Percentiles rank a stretch among this genome's conserved stretches.
Conservation (phyloP, 768 basidiomycete genomes). For the Tephrocybe sp. region DNA sequence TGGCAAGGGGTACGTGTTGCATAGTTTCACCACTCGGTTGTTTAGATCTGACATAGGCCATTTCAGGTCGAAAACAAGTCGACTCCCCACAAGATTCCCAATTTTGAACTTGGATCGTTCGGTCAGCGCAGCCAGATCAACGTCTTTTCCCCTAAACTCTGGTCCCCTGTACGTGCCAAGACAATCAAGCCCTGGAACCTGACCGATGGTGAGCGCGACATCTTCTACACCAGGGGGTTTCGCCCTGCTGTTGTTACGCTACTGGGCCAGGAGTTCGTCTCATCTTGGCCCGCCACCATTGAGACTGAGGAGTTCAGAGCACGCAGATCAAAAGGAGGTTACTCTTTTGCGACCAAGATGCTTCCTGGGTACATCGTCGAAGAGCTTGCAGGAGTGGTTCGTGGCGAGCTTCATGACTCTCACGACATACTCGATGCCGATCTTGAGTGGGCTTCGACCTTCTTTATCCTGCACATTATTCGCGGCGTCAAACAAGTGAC, state of each 20-base stretch:
- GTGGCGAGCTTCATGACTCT: constrained; percentile 5
- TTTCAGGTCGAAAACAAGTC: constrained; percentile 1
- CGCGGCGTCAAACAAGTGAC: constrained; percentile 26
- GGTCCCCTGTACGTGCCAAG: background rate
- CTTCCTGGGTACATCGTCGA: constrained; percentile 8
- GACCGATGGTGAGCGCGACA: constrained; percentile 9
- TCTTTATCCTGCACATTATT: constrained; percentile 29
- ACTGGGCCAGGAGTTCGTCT: constrained; percentile 3
- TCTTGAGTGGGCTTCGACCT: constrained; percentile 16
- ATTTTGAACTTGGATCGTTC: constrained; percentile 27
- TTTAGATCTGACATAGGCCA: background rate
- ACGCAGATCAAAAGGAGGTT: constrained; percentile 11
- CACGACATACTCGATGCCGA: background rate
- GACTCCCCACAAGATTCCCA: constrained; percentile 27
- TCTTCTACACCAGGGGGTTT: constrained; percentile 26
- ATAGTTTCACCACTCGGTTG: background rate
- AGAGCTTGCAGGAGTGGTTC: constrained; percentile 16
- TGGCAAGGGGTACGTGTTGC: background rate
- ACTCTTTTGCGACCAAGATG: constrained; percentile 20
- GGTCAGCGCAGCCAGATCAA: constrained; percentile 17
- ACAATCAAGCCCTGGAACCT: background rate
- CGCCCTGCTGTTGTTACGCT: constrained; percentile 22
- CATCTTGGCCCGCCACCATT: constrained; percentile 27
- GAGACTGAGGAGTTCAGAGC: constrained; percentile 22
- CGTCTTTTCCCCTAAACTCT: constrained; percentile 27